Base-by-base conservation (phyloP, 805 yeast genomes). In the Naumovozyma castellii region DNA sequence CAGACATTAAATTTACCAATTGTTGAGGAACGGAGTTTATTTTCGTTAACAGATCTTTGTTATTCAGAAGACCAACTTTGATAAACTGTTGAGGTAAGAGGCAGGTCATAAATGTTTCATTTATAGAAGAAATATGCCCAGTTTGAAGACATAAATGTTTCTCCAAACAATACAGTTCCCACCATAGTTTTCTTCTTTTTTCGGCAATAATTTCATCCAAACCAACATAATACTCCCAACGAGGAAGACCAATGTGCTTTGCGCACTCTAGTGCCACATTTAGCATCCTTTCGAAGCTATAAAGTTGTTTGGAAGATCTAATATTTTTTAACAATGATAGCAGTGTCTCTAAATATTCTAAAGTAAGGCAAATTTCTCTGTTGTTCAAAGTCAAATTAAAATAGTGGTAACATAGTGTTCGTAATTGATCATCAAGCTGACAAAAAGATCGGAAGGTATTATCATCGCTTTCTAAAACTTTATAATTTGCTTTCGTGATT, bases 181-280 rank as follows among this genome's bases (percentile, higher is more conserved):
- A 49, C 54, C 54, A 54, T 4, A 46, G 14, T 18, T 17, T 27
- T 27, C 59, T 40, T 30, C 50, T 37, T 15, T 42, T 36, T 36
- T 54, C 57, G 13, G 57, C 56, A 3, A 43, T 34, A 14, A 39
- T 42, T 34, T 52, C 57, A 36, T 51, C 50, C 41, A 52, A 41
- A 6, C 54, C 57, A 16, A 52, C 50, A 38, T 52, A 54, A 30
- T 42, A 49, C 18, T 54, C 59, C 59, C 59, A 54, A 15, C 56
- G 49, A 17, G 48, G 41, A 8, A 54, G 40, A 2, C 59, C 59
- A 15, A 46, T 29, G 13, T 40, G 35, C 18, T 35, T 44, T 4
- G 53, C 49, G 22, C 43, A 41, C 29, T 44, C 40, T 2, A 44
- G 35, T 3, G 48, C 50, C 22, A 42, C 37, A 4, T 42, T 39